Evolutionary conservation across 768 basidiomycete species (phyloP).

Genomic region (Tremella fuciformis): DNA sequence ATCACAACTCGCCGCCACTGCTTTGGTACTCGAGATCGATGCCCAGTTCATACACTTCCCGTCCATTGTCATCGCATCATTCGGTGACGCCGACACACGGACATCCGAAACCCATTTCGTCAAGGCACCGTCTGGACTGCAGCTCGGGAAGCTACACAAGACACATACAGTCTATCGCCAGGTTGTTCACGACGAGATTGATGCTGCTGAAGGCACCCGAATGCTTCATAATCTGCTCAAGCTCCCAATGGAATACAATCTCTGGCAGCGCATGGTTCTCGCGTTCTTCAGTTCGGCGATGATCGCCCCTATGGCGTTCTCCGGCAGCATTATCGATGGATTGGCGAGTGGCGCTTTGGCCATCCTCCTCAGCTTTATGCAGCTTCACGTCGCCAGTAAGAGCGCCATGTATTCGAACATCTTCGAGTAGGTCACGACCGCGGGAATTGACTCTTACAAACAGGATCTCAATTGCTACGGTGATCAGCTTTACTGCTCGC

Average conservation of each 20-base stretch:
- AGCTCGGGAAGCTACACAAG: constrained; percentile 45
- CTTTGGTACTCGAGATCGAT: constrained; percentile 45
- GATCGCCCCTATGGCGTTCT: constrained; percentile 81
- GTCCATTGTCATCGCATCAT: constrained; percentile 44
- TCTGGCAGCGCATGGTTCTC: constrained; percentile 63
- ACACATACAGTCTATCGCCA: constrained; percentile 42
- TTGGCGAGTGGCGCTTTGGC: constrained; percentile 53
- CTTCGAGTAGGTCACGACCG: constrained; percentile 67
- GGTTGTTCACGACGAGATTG: constrained; percentile 48
- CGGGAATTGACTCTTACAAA: background rate
- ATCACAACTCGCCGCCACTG: constrained; percentile 44
- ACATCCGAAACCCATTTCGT: constrained; percentile 49
- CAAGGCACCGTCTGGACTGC: constrained; percentile 37
- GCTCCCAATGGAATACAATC: constrained; percentile 64
- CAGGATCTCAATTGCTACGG: constrained; percentile 77
- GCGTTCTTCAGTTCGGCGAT: constrained; percentile 70
- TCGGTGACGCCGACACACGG: constrained; percentile 44
- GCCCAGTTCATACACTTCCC: constrained; percentile 50
- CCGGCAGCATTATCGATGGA: constrained; percentile 63
- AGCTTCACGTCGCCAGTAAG: constrained; percentile 69
- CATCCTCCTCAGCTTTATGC: constrained; percentile 65
- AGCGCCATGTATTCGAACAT: constrained; percentile 83
- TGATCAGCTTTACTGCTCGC: constrained; percentile 70
- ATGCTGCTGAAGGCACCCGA: constrained; percentile 39
- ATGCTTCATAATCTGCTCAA: constrained; percentile 62